Evolutionary conservation across 2,329 filamentous ascomycete species (phyloP), one percentile per base, ranked within the genome.

Genomic region (Huntiella savannae): DNA sequence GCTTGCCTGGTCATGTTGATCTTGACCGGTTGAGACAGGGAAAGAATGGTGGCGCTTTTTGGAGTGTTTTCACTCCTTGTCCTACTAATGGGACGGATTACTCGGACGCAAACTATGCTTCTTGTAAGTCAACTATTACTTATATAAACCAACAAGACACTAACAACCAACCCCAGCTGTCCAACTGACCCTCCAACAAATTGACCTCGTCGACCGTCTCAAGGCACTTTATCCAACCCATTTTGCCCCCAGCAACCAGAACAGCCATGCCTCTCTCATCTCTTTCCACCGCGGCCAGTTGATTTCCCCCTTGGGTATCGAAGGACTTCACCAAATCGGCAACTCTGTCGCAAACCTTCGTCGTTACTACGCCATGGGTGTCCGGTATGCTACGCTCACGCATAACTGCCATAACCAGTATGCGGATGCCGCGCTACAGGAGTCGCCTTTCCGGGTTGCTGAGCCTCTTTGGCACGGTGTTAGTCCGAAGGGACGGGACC

Each of bases 391-490:
- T 13, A 95, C 87, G 0, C 65, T 96, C 12, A 94, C 84, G 2
- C 88, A 93, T 66, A 93, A 93, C 60, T 95, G 87, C 62, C 83
- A 92, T 60, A 96, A 94, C 62, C 72, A 68, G 43, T 95, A 82
- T 59, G 85, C 86, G 42, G 88, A 95, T 58, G 82, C 86, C 3
- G 87, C 87, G 2, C 61, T 91, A 4, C 66, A 68, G 54, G 67
- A 79, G 51, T 59, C 63, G 28, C 70, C 72, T 1, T 54, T 65
- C 11, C 57, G 63, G 53, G 61, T 65, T 60, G 67, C 73, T 49
- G 60, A 70, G 45, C 73, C 80, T 0, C 64, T 71, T 47, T 82
- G 78, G 73, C 65, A 70, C 45, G 88, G 88, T 2, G 68, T 96
- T 1, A 88, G 80, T 49, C 65, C 70, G 1, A 69, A 69, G 1